phyloP scores from a whole-genome alignment of 202 grass and related monocot genomes.

The Sporobolus alterniflorus region DNA sequence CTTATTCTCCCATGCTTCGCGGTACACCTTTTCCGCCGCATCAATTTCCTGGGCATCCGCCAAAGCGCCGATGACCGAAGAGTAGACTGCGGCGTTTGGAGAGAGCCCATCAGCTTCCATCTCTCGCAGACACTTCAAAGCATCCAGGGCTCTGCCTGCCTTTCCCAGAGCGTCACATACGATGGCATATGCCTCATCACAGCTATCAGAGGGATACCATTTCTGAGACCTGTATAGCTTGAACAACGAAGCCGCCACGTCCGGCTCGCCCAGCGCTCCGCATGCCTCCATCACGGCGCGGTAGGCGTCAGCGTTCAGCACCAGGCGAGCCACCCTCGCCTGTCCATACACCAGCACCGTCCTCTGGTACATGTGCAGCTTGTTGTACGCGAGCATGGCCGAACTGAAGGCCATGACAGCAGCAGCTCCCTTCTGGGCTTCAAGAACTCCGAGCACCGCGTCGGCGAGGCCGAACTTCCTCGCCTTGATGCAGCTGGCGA shows the following conservation, averaged over 20 bases:
- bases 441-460: conserved; percentile 50
- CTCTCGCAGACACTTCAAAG: conserved; percentile 69
- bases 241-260: conserved; percentile 66
- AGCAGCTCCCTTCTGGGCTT: conserved; percentile 50
- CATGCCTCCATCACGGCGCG: conserved; percentile 66
- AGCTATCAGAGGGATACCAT: conserved; percentile 45
- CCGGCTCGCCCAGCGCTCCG: conserved; percentile 53
- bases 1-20: conserved; percentile 62
- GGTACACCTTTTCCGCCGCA: conserved; percentile 62
- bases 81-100: conserved; percentile 60
- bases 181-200: conserved; percentile 56
- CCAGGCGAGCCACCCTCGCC: conserved; percentile 53
- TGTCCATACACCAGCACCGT: conserved; percentile 65
- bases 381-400: conserved; percentile 88
- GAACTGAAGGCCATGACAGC: conserved; percentile 57
- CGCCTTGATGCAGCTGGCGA: conserved; percentile 67
- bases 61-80: conserved; percentile 69
- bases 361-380: conserved; percentile 83
- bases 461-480: conserved; percentile 79
- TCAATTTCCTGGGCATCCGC: conserved; percentile 59
- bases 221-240: conserved; percentile 63
- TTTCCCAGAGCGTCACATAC: conserved; percentile 68
- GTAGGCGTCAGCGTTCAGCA: conserved; percentile 54
- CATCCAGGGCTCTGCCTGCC: conserved; percentile 60
- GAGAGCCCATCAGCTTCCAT: conserved; percentile 71